Conservation (phyloP, 1,284 basidiomycete genomes). For the Vanrija sp. region DNA sequence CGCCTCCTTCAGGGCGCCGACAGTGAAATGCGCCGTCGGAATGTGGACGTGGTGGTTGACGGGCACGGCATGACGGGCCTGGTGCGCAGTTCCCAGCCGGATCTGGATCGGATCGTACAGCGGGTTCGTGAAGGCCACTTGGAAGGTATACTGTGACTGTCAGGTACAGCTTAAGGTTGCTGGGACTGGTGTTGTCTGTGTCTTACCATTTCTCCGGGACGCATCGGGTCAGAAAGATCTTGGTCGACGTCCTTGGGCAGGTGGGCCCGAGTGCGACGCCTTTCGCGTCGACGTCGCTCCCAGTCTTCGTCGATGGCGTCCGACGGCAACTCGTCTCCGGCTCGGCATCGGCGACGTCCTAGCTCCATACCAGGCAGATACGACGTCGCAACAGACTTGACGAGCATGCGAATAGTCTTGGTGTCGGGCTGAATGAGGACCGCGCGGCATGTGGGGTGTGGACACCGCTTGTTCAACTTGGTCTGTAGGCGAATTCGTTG, state of each 20-base stretch:
- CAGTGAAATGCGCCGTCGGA: slow-evolving; percentile 68
- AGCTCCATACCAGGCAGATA: slow-evolving; percentile 86
- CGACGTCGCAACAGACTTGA: slow-evolving; percentile 90
- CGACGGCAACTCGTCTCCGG: slow-evolving; percentile 8
- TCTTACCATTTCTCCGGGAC: slow-evolving; percentile 33
- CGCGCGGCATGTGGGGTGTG: slow-evolving; percentile 71
- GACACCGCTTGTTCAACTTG: slow-evolving; percentile 92
- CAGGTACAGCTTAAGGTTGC: not conserved
- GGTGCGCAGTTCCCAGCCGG: slow-evolving; percentile 61
- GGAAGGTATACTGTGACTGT: slow-evolving; percentile 63
- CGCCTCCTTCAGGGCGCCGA: slow-evolving; percentile 84
- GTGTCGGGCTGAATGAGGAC: slow-evolving; percentile 98
- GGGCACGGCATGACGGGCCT: slow-evolving; percentile 47
- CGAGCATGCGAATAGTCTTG: slow-evolving; percentile 92
- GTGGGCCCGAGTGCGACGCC: slow-evolving; percentile 9
- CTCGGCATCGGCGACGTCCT: slow-evolving; percentile 45
- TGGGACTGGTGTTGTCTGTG: not conserved
- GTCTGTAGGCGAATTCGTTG: slow-evolving; percentile 84
- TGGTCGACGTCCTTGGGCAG: slow-evolving; percentile 23
- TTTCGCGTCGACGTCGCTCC: slow-evolving; percentile 5
- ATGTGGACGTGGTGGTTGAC: slow-evolving; percentile 55
- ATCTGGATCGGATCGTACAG: slow-evolving; percentile 91
- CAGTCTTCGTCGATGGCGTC: slow-evolving; percentile 5
- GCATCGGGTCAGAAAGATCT: slow-evolving; percentile 25
- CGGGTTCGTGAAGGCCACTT: slow-evolving; percentile 85